Conservation (phyloP, 805 yeast genomes). For the Wickerhamomyces bisporus region DNA sequence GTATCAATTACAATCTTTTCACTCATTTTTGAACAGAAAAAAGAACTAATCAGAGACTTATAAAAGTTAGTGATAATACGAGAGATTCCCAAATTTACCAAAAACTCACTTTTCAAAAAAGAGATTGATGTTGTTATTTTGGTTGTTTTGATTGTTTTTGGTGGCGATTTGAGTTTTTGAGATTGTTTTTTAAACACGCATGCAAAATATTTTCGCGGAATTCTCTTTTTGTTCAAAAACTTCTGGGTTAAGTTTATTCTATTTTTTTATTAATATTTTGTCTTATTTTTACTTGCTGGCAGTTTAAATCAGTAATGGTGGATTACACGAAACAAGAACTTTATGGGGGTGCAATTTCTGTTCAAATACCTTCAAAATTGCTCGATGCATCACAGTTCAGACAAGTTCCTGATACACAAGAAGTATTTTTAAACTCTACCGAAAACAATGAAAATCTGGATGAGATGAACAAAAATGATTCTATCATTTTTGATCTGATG, state of each 20-base stretch:
- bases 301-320: slow-evolving; percentile 3
- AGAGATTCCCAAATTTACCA: too few species aligned
- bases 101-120: too few species aligned
- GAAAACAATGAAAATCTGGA: slow-evolving; percentile 28
- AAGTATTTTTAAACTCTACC: slow-evolving; percentile 61
- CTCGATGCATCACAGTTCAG: slow-evolving; percentile 76
- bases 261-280: too few species aligned
- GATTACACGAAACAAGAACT: slow-evolving; percentile 28
- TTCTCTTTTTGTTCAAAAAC: too few species aligned
- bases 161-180: too few species aligned
- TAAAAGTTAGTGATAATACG: too few species aligned
- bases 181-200: not conserved
- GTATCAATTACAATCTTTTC: slow-evolving; percentile 40
- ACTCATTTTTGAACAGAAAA: slow-evolving; percentile 12
- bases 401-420: slow-evolving; percentile 91
- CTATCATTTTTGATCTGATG: slow-evolving; percentile 60
- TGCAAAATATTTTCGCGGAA: too few species aligned
- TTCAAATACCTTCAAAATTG: slow-evolving; percentile 52
- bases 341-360: slow-evolving; percentile 80
- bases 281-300: too few species aligned
- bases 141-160: too few species aligned
- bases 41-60: not conserved
- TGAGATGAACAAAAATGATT: slow-evolving; percentile 38
- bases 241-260: too few species aligned
- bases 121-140: too few species aligned